Base-by-base conservation (phyloP, 192 early-diverging fungal genomes). In the Geranomyces variabilis region DNA sequence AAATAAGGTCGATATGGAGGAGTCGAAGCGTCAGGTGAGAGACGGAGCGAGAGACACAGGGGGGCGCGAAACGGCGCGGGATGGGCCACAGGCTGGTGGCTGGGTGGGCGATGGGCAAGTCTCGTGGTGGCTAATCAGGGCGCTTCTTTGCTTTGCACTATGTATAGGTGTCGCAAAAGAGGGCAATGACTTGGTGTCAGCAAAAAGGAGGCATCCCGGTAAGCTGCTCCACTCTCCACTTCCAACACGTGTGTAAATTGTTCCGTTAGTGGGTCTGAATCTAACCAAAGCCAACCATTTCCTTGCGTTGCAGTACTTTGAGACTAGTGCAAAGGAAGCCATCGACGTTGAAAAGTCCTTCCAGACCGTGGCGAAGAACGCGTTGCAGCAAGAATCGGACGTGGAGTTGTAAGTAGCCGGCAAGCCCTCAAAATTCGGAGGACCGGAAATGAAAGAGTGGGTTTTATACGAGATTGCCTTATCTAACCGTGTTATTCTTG, bases 331-430 rank as follows among this genome's bases (percentile, higher is more conserved):
- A 28, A 99, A 98, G 80, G 96, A 96, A 79, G 94, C 93, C 47
- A 96, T 95, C 82, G 98, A 99, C 70, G 97, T 99, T 30, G 97
- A 99, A 61, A 86, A 90, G 67, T 97, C 97, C 49, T 99, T 99
- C 85, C 92, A 92, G 69, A 94, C 93, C 29, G 93, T 97, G 80
- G 96, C 96, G 46, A 93, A 88, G 80, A 96, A 93, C 68, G 95
- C 97, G 24, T 83, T 99, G 75, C 89, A 93, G 70, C 94, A 97
- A 78, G 96, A 98, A 78, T 83, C 90, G 28, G 95, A 96, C 26
- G 89, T 92, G 48, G 92, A 93, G 65, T 76, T 94, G 88, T 94
- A 87, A 69, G 68, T 76, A 29, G 14, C 34, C 30, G n/a, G n/a
- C n/a, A n/a, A n/a, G n/a, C n/a, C n/a, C n/a, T n/a, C n/a, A n/a